Base-by-base conservation (phyloP, 1,284 basidiomycete genomes). In the Sphagnurus paluster region DNA sequence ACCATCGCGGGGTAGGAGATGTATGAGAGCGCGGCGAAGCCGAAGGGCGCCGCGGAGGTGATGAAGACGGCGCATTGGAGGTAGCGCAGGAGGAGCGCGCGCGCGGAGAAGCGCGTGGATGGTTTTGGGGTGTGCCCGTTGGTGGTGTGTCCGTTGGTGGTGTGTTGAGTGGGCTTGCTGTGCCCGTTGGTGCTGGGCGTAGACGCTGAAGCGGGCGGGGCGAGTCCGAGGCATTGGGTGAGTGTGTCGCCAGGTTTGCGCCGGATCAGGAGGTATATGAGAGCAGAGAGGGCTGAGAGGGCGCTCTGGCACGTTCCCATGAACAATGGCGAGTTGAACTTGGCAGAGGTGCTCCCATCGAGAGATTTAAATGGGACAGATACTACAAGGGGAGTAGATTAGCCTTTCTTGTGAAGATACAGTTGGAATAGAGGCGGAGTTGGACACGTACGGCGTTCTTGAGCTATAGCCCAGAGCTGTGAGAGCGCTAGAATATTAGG, bases 1-100 rank as follows among this genome's bases (percentile, higher is more conserved):
- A 98, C 95, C 87, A 98, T 94, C 13, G 96, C 94, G 21, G 97
- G 97, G 74, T 98, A 99, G 14, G 93, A 94, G 62, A 99, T 96
- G 71, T 98, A 93, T 33, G 90, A 84, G 35, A 99, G 84, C 4
- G 93, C 86, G 23, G 93, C 87, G 69, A 98, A 98, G 41, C 95
- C 94, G 60, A 99, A 95, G 6, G 94, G 95, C 10, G 93, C 91
- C 0, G 93, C 95, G 17, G 84, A 77, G 19, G 94, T 95, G 59
- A 98, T 93, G 63, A 95, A 88, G 10, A 90, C 64, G 5, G 95
- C 80, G 65, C 91, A 90, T 66, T 93, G 93, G 48, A 91, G 76
- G 65, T 91, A 91, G 28, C 77, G 69, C 14, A 84, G 66, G 42
- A 94, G 75, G 14, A 95, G 77, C 0, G 72, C 68, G 49, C 65